Conservation (phyloP, 2,329 filamentous ascomycete species). For the Cytospora piceicola region DNA sequence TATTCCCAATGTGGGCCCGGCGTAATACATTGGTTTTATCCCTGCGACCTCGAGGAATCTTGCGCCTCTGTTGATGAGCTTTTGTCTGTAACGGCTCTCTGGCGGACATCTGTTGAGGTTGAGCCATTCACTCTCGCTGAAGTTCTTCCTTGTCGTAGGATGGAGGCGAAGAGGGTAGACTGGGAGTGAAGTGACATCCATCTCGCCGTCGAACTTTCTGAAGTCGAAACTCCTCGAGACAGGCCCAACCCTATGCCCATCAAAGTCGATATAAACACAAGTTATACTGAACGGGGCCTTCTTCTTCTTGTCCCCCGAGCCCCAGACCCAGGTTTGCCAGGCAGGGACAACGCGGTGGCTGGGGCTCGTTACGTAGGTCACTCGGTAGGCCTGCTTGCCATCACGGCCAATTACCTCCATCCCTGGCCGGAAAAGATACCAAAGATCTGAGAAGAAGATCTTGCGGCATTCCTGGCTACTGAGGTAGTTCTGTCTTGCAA, state of each 20-base stretch:
- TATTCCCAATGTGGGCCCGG: conserved; percentile 33
- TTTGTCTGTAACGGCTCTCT: conserved; percentile 17
- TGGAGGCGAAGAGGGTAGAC: conserved; percentile 37
- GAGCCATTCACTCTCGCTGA: neutral
- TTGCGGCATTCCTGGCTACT: conserved; percentile 20
- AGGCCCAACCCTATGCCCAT: conserved; percentile 38
- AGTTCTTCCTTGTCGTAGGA: neutral
- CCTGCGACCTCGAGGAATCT: conserved; percentile 32
- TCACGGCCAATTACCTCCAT: conserved; percentile 31
- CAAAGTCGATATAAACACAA: conserved; percentile 39
- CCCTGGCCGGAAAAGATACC: conserved; percentile 38
- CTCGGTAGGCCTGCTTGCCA: conserved; percentile 35
- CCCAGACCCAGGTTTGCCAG: neutral
- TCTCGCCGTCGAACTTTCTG: conserved; percentile 36
- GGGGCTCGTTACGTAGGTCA: conserved; percentile 30
- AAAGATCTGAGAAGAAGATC: conserved; percentile 36
- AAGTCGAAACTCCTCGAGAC: conserved; percentile 35
- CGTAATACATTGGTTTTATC: conserved; percentile 38
- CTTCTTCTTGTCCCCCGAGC: conserved; percentile 8
- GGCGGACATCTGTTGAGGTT: rapidly evolving
- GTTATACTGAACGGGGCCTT: conserved; percentile 20
- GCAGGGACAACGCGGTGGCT: conserved; percentile 18
- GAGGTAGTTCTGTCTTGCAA: conserved; percentile 23
- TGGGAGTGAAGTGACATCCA: conserved; percentile 32
- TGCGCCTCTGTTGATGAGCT: conserved; percentile 33